Conservation (phyloP, 495 filamentous ascomycete species). For the Apiosordaria backusii region DNA sequence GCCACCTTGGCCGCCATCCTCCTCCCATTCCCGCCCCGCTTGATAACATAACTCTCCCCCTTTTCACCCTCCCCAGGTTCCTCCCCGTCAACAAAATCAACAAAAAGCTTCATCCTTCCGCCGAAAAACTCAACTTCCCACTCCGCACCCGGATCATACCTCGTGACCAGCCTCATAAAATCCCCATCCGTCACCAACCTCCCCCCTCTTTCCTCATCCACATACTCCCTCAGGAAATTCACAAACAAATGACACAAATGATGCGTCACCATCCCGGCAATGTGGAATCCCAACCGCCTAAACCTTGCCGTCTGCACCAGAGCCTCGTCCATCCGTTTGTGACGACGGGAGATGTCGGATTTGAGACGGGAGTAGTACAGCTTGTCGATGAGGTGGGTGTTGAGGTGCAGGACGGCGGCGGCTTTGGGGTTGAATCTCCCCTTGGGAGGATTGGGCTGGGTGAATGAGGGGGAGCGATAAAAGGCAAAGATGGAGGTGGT, state of each 20-base stretch:
- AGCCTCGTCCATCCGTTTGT: conserved; percentile 11
- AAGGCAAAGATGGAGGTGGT: conserved; percentile 5
- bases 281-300: conserved; percentile 23
- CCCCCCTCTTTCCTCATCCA: not conserved
- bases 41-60: conserved; percentile 22
- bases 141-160: conserved; percentile 23
- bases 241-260: conserved; percentile 26
- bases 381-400: conserved; percentile 22
- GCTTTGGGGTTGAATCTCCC: conserved; percentile 21
- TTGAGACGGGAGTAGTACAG: conserved; percentile 24
- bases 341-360: conserved; percentile 17
- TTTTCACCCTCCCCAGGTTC: conserved; percentile 11
- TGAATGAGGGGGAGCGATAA: not conserved
- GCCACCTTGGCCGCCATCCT: conserved; percentile 18
- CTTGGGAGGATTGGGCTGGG: conserved; percentile 3
- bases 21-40: conserved; percentile 6
- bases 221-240: conserved; percentile 18
- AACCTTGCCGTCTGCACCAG: conserved; percentile 10
- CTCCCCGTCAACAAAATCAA: conserved; percentile 10
- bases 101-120: conserved; percentile 23
- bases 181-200: conserved; percentile 17
- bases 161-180: conserved; percentile 18
- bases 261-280: conserved; percentile 22
- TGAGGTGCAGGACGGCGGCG: conserved; percentile 21
- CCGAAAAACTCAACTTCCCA: conserved; percentile 27